Evolutionary conservation across 768 basidiomycete species (phyloP), one percentile per base, ranked within the genome.

Genomic region (Phylloporus sp.): DNA sequence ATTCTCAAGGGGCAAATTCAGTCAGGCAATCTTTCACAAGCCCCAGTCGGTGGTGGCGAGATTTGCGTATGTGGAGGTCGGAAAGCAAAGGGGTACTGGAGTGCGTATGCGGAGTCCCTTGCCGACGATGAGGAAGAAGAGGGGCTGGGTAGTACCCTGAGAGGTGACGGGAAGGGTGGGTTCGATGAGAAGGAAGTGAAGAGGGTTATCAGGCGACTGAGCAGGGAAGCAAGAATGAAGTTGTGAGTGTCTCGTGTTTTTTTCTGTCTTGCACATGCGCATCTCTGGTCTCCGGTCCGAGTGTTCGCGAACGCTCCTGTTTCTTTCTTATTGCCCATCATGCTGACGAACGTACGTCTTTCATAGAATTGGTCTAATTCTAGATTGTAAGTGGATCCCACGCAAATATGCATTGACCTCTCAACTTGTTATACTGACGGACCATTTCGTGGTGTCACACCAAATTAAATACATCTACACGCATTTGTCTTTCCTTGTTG

Each of bases 121-220:
- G 70, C 74, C 15, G 80, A 80, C n/a, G 76, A 73, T 6, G 73
- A 72, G 4, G 74, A 60, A 3, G 75, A 60, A 0, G 65, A 72
- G 0, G 79, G 65, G 12, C 74, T 84, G 10, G 76, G 74, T 15
- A 67, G 59, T 27, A 79, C 77, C 6, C 72, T 81, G 54, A 80
- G 66, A 49, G 76, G 75, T 7, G 71, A 74, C 53, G 71, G 73
- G 12, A 61, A 62, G 45, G 77, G 84, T n/a, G 73, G 71, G 22
- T 89, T 91, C 54, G 81, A 80, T 62, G 90, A 91, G 66, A 75
- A 70, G 31, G 86, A 82, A 46, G 83, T 90, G 22, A 76, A 83
- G 59, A 81, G 78, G 58, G 86, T 79, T 3, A 67, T 87, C 31
- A 77, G 84, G 50, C 75, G 76, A 4, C 60, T 91, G 56, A 78